phyloP scores from a whole-genome alignment of 208 protist genomes.

The Wallacemonas sp. region DNA sequence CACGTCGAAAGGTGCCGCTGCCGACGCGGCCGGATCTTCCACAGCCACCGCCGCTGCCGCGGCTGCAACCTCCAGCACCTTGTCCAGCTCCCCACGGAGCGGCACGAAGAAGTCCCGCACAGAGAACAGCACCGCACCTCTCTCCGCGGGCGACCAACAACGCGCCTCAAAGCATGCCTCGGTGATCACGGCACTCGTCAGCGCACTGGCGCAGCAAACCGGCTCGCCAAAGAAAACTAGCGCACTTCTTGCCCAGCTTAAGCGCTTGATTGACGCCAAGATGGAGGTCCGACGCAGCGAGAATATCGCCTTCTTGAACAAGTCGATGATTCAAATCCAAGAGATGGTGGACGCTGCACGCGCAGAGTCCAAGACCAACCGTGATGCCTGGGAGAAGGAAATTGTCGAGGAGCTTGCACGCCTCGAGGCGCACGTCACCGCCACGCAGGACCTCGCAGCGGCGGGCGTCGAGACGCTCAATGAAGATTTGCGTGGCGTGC shows the following conservation, averaged over 20 bases:
- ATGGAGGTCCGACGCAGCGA: slow-evolving; percentile 42
- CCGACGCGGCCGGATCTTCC: background rate
- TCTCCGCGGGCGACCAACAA: slow-evolving; percentile 1
- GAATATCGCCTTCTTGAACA: slow-evolving; percentile 37
- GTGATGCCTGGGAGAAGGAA: slow-evolving; percentile 28
- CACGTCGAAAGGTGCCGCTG: background rate
- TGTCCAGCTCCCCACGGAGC: background rate
- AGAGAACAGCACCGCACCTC: slow-evolving; percentile 15
- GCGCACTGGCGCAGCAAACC: slow-evolving; percentile 22
- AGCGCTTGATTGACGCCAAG: slow-evolving; percentile 51
- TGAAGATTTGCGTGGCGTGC: slow-evolving; percentile 58
- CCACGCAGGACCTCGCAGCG: slow-evolving; percentile 52
- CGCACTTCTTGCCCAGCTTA: slow-evolving; percentile 56
- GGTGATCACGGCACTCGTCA: slow-evolving; percentile 36
- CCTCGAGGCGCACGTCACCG: slow-evolving; percentile 40
- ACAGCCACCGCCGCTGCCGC: background rate
- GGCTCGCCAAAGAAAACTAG: slow-evolving; percentile 33
- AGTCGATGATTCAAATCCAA: slow-evolving; percentile 62
- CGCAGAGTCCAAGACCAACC: slow-evolving; percentile 24
- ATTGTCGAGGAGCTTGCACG: slow-evolving; percentile 44
- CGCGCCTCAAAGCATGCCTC: slow-evolving; percentile 11
- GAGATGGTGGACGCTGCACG: slow-evolving; percentile 61
- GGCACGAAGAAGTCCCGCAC: slow-evolving; percentile 24
- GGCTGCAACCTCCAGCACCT: background rate
- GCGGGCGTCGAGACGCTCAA: slow-evolving; percentile 72